Conservation (phyloP, 768 basidiomycete genomes). For the Boletus pseudo-olivaceus region DNA sequence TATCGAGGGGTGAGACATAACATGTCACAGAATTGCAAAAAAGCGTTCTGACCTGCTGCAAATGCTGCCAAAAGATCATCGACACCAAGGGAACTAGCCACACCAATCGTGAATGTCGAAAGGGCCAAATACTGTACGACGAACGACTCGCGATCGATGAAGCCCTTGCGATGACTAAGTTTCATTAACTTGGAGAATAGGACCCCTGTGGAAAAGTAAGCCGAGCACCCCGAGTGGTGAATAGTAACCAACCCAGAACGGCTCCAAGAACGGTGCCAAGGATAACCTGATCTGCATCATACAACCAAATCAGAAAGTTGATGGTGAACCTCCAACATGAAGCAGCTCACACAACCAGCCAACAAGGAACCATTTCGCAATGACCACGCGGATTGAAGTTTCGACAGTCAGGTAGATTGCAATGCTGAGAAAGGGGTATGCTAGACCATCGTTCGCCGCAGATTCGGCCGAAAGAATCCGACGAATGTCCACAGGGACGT, state of each 20-base stretch:
- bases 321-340: neutral
- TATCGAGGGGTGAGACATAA: slow-evolving; percentile 22
- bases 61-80: slow-evolving; percentile 92
- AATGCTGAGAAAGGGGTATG: slow-evolving; percentile 87
- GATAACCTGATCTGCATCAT: slow-evolving; percentile 68
- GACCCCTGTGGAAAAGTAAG: slow-evolving; percentile 43
- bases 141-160: slow-evolving; percentile 80
- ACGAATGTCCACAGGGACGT: slow-evolving; percentile 74
- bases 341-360: slow-evolving; percentile 64
- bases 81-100: slow-evolving; percentile 74
- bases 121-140: slow-evolving; percentile 81
- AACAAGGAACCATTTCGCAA: slow-evolving; percentile 82
- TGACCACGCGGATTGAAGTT: slow-evolving; percentile 52
- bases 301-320: neutral
- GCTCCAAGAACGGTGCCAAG: slow-evolving; percentile 71
- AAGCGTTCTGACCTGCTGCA: slow-evolving; percentile 55
- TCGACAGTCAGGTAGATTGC: slow-evolving; percentile 85
- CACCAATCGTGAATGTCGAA: slow-evolving; percentile 71
- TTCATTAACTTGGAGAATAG: slow-evolving; percentile 72
- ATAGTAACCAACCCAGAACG: slow-evolving; percentile 37
- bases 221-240: neutral
- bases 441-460: slow-evolving; percentile 93
- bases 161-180: slow-evolving; percentile 55
- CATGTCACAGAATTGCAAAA: neutral
- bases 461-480: slow-evolving; percentile 84